Base-by-base conservation (phyloP, 441 rosid species). In the Populus hybrid region DNA sequence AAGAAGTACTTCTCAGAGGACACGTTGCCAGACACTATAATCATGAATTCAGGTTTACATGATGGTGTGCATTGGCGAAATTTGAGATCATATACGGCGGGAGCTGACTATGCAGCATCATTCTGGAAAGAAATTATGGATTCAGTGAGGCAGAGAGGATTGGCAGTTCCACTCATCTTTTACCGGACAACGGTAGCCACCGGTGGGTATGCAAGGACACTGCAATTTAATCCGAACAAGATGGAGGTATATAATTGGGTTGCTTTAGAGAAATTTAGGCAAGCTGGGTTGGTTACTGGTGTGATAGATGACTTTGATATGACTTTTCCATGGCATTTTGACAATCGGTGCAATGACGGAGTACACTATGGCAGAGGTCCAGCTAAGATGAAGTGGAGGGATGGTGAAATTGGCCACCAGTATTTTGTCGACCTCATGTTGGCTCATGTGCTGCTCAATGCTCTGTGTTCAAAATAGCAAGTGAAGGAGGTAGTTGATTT, bases 331-430 rank as follows among this genome's bases (percentile, higher is more conserved):
- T 96, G 98, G 98, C 99, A 96, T 86, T 96, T 79, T 38, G 97
- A 96, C 81, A 94, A 92, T 65, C 80, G 97, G 67, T 94, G 98
- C 80, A 96, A 84, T 3, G 99, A 96, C 12, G 98, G 99, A 0
- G 99, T 96, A 16, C 98, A 94, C 78, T 96, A 96, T 26, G 99
- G 99, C 21, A 88, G 98, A 78, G 89, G 92, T 72, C 98, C 98
- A 0, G 84, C 82, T 4, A 91, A 92, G 87, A 87, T 87, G 94
- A 82, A 78, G 80, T 96, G 98, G 98, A 91, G 89, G 78, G 99
- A 96, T 35, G 99, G 99, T 28, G 87, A 87, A 83, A 91, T 94
- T 0, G 99, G 99, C 63, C 99, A 96, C 86, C 98, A 96, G 82
- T 96, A 96, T 78, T 96, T 94, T 63, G 99, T 94, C 10, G 99